Evolutionary conservation across 164 flowering plant genomes (phyloP).

Genomic region (Euptelea pleiosperma): DNA sequence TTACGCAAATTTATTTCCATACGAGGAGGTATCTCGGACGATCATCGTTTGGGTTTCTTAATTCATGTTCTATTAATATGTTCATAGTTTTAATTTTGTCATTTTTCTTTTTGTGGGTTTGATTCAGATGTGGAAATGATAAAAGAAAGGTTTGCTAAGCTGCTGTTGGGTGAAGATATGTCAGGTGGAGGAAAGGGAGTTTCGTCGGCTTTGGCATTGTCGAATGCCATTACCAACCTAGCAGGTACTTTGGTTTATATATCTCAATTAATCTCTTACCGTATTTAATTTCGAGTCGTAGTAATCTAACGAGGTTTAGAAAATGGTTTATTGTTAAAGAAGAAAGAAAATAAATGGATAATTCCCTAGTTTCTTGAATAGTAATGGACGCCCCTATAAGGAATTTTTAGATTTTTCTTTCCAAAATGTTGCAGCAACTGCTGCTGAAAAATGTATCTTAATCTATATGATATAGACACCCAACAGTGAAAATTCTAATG

Average conservation of each 20-base stretch:
- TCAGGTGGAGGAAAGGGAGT: slow-evolving; percentile 96
- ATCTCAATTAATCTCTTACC: background rate
- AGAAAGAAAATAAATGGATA: background rate
- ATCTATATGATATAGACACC: too few relatives aligned
- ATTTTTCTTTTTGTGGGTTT: slow-evolving; percentile 2
- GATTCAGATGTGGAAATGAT: slow-evolving; percentile 63
- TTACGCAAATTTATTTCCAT: too few relatives aligned
- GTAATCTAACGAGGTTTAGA: too few relatives aligned
- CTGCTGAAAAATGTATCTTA: too few relatives aligned
- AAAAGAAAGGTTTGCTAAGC: slow-evolving; percentile 83
- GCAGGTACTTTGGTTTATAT: slow-evolving; percentile 78
- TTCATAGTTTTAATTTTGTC: background rate
- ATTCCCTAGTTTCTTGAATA: too few relatives aligned
- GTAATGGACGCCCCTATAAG: too few relatives aligned
- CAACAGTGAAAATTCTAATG: background rate
- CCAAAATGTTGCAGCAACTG: too few relatives aligned
- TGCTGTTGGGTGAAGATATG: slow-evolving; percentile 96
- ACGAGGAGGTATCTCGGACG: too few relatives aligned
- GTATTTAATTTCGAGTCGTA: too few relatives aligned
- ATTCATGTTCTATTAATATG: background rate
- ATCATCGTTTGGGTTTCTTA: background rate
- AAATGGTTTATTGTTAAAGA: too few relatives aligned
- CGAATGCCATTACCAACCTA: slow-evolving; percentile 89
- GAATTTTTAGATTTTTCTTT: too few relatives aligned
- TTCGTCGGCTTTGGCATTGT: slow-evolving; percentile 89